phyloP scores from a whole-genome alignment of 352 stramenopile species.

The Phytophthora pini region DNA sequence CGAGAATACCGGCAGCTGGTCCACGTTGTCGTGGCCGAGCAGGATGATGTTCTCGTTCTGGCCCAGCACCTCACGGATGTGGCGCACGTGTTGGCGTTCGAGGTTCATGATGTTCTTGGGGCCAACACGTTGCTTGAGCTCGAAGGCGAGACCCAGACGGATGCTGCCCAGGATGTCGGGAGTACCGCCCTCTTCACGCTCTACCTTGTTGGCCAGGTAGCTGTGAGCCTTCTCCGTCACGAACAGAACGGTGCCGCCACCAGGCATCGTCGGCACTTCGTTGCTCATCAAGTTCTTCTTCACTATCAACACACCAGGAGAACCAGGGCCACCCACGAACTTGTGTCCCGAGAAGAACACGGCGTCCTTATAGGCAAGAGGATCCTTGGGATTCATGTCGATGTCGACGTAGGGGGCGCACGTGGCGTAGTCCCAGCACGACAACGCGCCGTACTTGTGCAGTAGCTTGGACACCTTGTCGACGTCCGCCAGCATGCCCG shows the following conservation, averaged over 20 bases:
- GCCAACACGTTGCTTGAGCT: constrained; percentile 87
- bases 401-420: constrained; percentile 93
- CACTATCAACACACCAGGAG: constrained; percentile 94
- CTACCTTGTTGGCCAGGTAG: constrained; percentile 77
- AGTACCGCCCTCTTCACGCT: constrained; percentile 96
- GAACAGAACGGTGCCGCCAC: constrained; percentile 63
- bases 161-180: constrained; percentile 96
- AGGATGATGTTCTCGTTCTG: constrained; percentile 84
- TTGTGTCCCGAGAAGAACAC: constrained; percentile 98
- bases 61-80: constrained; percentile 50
- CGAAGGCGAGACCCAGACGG: constrained; percentile 91
- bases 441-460: constrained; percentile 92
- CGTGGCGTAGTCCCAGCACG: constrained; percentile 97
- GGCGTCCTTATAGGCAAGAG: constrained; percentile 90
- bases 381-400: constrained; percentile 94
- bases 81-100: constrained; percentile 51
- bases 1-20: constrained; percentile 93
- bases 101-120: constrained; percentile 57
- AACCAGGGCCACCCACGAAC: constrained; percentile 93
- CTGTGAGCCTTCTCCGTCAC: constrained; percentile 68
- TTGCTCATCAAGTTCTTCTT: constrained; percentile 91
- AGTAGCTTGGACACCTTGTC: constrained; percentile 89
- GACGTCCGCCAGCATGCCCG: constrained; percentile 91
- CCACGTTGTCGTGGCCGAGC: constrained; percentile 67
- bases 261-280: constrained; percentile 54